Conservation (phyloP, 306 rosid species). For the Macrotyloma uniflorum region DNA sequence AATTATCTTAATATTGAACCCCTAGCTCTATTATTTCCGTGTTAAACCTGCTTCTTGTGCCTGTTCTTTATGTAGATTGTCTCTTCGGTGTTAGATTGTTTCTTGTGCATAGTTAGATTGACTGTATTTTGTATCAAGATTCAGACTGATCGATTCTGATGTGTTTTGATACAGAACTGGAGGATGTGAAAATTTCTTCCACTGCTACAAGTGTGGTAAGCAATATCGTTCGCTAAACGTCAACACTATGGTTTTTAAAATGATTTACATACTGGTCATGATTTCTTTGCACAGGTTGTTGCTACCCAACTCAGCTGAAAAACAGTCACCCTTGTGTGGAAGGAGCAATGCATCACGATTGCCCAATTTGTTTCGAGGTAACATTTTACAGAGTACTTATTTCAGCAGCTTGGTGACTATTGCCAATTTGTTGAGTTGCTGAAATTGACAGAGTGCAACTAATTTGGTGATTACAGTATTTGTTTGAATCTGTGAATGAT, state of each 20-base stretch:
- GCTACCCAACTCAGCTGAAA: slow-evolving; percentile 64
- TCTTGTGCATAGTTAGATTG: not conserved
- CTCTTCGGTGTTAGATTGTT: not conserved
- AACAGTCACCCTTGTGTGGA: slow-evolving; percentile 86
- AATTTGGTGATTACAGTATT: slow-evolving; percentile 60
- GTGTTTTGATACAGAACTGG: slow-evolving; percentile 64
- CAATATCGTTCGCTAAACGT: not conserved
- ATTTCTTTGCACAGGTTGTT: slow-evolving; percentile 64
- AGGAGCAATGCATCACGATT: slow-evolving; percentile 95
- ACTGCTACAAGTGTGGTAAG: slow-evolving; percentile 88
- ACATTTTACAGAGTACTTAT: not conserved
- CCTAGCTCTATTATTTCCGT: not conserved
- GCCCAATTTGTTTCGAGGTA: slow-evolving; percentile 96
- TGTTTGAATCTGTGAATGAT: slow-evolving; percentile 71
- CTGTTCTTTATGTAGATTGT: not conserved
- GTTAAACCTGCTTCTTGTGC: slow-evolving; percentile 3
- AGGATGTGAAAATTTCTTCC: slow-evolving; percentile 77
- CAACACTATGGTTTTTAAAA: not conserved
- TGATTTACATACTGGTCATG: not conserved
- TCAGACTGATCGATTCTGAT: slow-evolving; percentile 22
- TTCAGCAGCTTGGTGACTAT: not conserved
- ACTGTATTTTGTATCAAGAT: not conserved
- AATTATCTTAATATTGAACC: not conserved
- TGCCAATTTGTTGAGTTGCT: slow-evolving; percentile 3
- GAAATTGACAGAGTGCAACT: slow-evolving; percentile 18